phyloP scores from a whole-genome alignment of 495 filamentous ascomycete genomes.

The Ramalina peruviana region DNA sequence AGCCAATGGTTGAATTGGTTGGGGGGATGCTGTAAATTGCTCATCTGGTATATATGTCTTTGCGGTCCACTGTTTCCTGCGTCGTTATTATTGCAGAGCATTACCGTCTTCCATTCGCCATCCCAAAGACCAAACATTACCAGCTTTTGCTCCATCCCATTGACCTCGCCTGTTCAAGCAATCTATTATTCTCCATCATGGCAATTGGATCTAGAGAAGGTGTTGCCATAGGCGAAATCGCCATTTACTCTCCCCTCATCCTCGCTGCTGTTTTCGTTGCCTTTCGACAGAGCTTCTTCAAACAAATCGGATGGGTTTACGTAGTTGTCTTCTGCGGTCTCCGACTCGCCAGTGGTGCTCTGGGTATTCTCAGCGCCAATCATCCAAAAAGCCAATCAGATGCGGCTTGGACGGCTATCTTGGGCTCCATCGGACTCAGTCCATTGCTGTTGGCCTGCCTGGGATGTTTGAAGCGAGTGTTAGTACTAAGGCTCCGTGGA shows the following conservation, averaged over 20 bases:
- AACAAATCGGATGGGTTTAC: constrained; percentile 9
- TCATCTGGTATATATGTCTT: too few relatives aligned
- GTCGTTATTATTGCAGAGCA: too few relatives aligned
- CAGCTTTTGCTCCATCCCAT: too few relatives aligned
- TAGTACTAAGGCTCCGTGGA: background rate
- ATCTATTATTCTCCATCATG: background rate
- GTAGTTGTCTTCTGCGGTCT: constrained; percentile 6
- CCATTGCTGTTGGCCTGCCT: constrained; percentile 10
- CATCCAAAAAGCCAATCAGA: background rate
- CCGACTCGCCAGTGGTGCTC: constrained; percentile 4
- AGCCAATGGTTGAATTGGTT: too few relatives aligned
- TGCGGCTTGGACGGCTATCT: constrained; percentile 4
- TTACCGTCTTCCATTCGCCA: too few relatives aligned
- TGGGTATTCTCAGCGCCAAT: constrained; percentile 2
- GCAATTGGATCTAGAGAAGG: background rate
- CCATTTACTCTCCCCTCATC: constrained; percentile 7
- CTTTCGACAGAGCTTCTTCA: constrained; percentile 8
- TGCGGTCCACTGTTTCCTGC: too few relatives aligned
- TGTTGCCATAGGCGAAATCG: constrained; percentile 11
- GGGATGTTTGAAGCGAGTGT: constrained; percentile 9
- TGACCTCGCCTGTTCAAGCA: too few relatives aligned
- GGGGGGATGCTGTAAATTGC: too few relatives aligned
- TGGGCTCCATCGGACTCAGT: constrained; percentile 6
- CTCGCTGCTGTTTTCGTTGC: constrained; percentile 3
- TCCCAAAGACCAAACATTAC: too few relatives aligned